Evolutionary conservation across 2,329 filamentous ascomycete genomes (phyloP), one percentile per base, ranked within the genome.

Genomic region (Eurotiales sp.): DNA sequence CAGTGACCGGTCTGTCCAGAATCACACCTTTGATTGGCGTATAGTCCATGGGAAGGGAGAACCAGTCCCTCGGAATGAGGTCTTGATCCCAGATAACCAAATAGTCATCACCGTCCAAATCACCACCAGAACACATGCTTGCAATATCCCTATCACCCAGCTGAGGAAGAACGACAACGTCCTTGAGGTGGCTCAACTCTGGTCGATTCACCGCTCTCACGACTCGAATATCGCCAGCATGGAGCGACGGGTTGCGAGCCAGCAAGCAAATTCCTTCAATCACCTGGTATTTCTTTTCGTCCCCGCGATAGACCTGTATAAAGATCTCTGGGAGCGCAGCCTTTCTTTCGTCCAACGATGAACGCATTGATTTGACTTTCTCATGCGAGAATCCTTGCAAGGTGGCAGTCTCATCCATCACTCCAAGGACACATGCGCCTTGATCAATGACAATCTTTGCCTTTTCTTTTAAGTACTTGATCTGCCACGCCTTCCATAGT

Each of bases 21-120:
- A 78, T 73, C 11, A 73, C 64, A 0, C 86, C 81, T 39, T 76
- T 74, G 0, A 82, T 75, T 0, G 83, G 74, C 0, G 77, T 75
- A 62, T 90, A 93, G 56, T 87, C 78, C 89, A 97, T 96, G 0
- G 93, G 85, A 0, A 79, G 72, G 29, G 81, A 75, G 58, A 93
- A 88, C 82, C 87, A 88, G 46, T 80, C 72, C 1, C 69, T 58
- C 0, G 89, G 89, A 22, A 95, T 75, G 6, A 99, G 73, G 12
- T 81, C 79, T 19, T 77, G 66, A 58, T 99, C 91, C 92, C 93
- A 99, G 41, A 96, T 86, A 4, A 97, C 84, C 50, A 97, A 85
- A 65, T 90, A 99, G 64, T 99, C 93, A 61, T 99, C 93, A 0
- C 93, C 93, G 63, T 99, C 93, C 0, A 99, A 78, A 63, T 99